These are phyloP conservation scores for Golubevia sp. DNA, from an alignment of 1,284 basidiomycete species.

Conservation along the genomic window DNA sequence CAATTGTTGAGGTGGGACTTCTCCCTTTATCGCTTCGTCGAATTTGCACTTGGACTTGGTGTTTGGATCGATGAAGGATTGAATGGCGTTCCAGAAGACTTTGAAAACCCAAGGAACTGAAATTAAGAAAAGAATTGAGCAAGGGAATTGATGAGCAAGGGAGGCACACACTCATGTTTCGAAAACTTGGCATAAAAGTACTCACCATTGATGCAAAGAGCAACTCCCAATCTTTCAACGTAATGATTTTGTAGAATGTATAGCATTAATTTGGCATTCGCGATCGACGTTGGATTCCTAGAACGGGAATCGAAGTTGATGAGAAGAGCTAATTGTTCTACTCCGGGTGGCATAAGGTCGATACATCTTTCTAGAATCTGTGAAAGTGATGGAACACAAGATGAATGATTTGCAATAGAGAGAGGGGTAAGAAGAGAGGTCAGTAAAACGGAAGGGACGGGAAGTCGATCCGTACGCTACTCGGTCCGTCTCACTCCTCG, in stretches of 20 bases:
- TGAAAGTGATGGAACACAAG: too few relatives aligned
- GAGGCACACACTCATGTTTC: not conserved
- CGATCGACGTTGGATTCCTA: slow-evolving; percentile 49
- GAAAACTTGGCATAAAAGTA: not conserved
- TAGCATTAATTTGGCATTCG: slow-evolving; percentile 56
- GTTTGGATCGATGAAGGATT: slow-evolving; percentile 52
- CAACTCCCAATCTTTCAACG: slow-evolving; percentile 47
- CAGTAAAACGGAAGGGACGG: too few relatives aligned
- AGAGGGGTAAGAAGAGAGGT: too few relatives aligned
- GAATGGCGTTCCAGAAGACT: slow-evolving; percentile 50
- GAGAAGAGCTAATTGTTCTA: slow-evolving; percentile 50
- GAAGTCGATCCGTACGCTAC: too few relatives aligned
- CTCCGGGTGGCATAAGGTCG: slow-evolving; percentile 53
- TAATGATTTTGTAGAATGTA: slow-evolving; percentile 56
- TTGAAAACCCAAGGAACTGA: slow-evolving; percentile 55
- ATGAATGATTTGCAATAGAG: too few relatives aligned
- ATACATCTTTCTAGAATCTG: slow-evolving; percentile 41
- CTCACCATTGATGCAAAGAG: slow-evolving; percentile 46
- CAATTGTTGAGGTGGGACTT: slow-evolving; percentile 41
- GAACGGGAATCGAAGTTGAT: slow-evolving; percentile 53
- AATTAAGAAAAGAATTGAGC: not conserved
- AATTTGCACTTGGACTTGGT: slow-evolving; percentile 55
- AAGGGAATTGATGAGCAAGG: not conserved
- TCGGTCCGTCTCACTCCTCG: too few relatives aligned
- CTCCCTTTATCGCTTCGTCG: slow-evolving; percentile 46